phyloP scores from a whole-genome alignment of 208 protist genomes.

The Leishmania tropica region DNA sequence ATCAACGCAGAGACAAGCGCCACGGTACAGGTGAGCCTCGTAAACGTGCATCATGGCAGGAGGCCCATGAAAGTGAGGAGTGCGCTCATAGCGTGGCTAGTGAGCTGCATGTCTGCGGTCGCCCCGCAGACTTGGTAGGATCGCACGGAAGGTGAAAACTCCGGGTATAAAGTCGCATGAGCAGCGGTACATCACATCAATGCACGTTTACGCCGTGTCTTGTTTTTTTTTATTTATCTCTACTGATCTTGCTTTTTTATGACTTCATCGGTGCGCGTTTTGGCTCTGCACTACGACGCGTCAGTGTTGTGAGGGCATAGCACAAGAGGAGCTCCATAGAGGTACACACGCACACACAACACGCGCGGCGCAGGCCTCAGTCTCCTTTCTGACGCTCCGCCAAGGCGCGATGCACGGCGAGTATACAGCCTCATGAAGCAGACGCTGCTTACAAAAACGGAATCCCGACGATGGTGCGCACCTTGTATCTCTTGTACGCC shows the following conservation, averaged over 20 bases:
- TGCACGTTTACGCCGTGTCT: background rate
- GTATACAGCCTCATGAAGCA: background rate
- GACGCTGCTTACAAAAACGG: conserved; percentile 56
- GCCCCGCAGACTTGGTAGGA: background rate
- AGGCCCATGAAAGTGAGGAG: background rate
- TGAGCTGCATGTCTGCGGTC: background rate
- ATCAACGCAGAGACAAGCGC: too few species aligned
- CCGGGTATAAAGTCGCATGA: background rate
- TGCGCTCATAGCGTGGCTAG: background rate
- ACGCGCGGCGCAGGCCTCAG: background rate
- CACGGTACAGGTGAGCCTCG: background rate
- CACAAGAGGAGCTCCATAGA: background rate
- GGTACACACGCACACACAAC: background rate
- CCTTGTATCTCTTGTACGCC: conserved; percentile 83
- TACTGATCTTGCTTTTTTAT: too few species aligned
- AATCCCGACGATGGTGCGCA: conserved; percentile 79
- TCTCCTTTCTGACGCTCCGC: too few species aligned
- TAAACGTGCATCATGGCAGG: background rate
- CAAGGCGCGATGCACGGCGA: background rate
- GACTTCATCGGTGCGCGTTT: too few species aligned
- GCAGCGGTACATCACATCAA: background rate
- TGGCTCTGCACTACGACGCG: too few species aligned
- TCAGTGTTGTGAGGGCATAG: background rate
- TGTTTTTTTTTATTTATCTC: too few species aligned
- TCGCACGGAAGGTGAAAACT: background rate